Evolutionary conservation across 2,329 filamentous ascomycete species (phyloP).

Genomic region (Penicillium sp.): DNA sequence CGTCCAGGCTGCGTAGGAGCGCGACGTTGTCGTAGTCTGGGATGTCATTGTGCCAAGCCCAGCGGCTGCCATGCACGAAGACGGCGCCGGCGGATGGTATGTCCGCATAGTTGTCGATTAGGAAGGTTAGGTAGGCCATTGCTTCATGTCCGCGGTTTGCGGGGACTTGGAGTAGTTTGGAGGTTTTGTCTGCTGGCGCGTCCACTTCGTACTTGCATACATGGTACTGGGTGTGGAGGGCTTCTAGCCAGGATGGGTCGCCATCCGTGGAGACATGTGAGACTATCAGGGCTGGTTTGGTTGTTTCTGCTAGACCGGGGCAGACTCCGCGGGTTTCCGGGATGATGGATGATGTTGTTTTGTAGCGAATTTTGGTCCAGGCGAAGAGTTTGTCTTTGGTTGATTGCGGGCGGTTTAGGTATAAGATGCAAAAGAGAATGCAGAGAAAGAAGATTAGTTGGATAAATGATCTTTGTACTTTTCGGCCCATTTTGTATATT

Average conservation of each 20-base stretch:
- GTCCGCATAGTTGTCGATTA: constrained; percentile 49
- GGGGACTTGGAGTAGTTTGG: constrained; percentile 44
- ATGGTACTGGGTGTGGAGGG: constrained; percentile 43
- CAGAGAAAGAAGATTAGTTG: constrained; percentile 39
- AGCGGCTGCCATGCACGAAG: constrained; percentile 48
- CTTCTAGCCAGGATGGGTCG: constrained; percentile 44
- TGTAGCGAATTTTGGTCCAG: constrained; percentile 49
- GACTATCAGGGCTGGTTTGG: constrained; percentile 50
- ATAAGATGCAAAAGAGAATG: constrained; percentile 40
- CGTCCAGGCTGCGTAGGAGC: constrained; percentile 42
- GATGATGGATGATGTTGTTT: constrained; percentile 37
- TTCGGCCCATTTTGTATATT: constrained; percentile 36
- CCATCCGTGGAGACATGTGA: constrained; percentile 46
- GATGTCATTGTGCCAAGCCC: constrained; percentile 49
- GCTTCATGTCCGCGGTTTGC: constrained; percentile 50
- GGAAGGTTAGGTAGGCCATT: constrained; percentile 50
- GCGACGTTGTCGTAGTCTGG: constrained; percentile 48
- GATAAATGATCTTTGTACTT: constrained; percentile 35
- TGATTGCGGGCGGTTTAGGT: constrained; percentile 36
- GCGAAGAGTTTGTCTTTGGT: constrained; percentile 36
- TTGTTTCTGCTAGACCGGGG: constrained; percentile 39
- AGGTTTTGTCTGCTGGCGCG: constrained; percentile 25
- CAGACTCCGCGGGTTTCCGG: constrained; percentile 44
- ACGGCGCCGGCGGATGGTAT: constrained; percentile 42
- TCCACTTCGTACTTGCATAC: constrained; percentile 50